These are phyloP conservation scores for Nothophaeocryptopus gaeumannii DNA, from an alignment of 2,329 filamentous ascomycete genomes.

Conservation along the genomic window DNA sequence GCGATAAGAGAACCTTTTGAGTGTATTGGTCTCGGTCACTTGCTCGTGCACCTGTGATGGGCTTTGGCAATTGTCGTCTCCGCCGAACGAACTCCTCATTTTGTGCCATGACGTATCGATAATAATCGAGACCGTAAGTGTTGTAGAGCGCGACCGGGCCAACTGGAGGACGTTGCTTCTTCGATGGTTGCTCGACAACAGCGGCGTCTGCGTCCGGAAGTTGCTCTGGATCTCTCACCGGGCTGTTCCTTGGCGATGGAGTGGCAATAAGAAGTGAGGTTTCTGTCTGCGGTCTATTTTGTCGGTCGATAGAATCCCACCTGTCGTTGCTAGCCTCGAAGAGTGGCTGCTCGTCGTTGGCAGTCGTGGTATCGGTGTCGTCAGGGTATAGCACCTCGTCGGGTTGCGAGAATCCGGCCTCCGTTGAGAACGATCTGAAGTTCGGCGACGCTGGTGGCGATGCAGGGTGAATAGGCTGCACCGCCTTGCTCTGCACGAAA, in stretches of 20 bases:
- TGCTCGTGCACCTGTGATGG: constrained; percentile 1
- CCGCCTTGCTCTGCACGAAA: constrained; percentile 14
- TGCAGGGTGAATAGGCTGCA: constrained; percentile 11
- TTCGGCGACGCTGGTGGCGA: constrained; percentile 25
- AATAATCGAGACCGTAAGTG: constrained; percentile 19
- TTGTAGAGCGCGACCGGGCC: constrained; percentile 13
- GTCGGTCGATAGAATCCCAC: neutral
- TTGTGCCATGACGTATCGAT: constrained; percentile 15
- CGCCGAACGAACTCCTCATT: constrained; percentile 12
- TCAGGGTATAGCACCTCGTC: constrained; percentile 24
- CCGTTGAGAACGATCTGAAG: constrained; percentile 16
- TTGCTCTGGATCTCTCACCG: constrained; percentile 1
- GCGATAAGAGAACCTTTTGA: constrained; percentile 15
- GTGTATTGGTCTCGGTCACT: constrained; percentile 17
- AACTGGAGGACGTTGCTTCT: neutral
- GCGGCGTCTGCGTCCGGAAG: neutral
- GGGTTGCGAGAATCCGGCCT: constrained; percentile 12
- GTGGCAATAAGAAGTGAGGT: constrained; percentile 2
- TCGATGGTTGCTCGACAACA: neutral
- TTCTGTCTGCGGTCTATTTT: constrained; percentile 7
- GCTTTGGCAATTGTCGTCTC: constrained; percentile 15
- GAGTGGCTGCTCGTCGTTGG: constrained; percentile 9
- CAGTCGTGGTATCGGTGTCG: constrained; percentile 6
- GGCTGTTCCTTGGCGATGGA: constrained; percentile 6
- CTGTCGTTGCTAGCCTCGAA: constrained; percentile 7